Evolutionary conservation across 306 rosid genomes (phyloP).

Genomic region (Lupinus albus): DNA sequence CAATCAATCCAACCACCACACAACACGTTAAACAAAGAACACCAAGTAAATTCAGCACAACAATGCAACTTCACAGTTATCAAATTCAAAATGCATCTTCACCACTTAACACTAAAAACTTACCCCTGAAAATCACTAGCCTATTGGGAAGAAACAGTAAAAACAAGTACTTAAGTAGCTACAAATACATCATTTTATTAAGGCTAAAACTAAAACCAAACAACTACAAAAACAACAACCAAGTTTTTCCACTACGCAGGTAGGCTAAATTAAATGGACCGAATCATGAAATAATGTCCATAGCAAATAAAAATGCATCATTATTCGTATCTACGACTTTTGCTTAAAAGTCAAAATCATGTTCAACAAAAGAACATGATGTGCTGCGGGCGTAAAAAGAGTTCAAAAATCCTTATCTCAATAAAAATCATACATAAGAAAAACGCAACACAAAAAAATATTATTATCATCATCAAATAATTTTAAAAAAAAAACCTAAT

Average conservation of each 20-base stretch:
- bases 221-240: background rate
- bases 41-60: slow-evolving; percentile 36
- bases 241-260: no score
- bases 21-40: slow-evolving; percentile 22
- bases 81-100: slow-evolving; percentile 27
- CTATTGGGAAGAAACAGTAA: background rate
- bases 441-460: background rate
- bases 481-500: background rate
- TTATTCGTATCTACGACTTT: no score
- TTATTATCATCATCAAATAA: background rate
- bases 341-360: no score
- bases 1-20: slow-evolving; percentile 24
- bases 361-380: no score
- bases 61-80: slow-evolving; percentile 4
- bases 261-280: no score
- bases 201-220: background rate
- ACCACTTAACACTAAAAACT: slow-evolving; percentile 15
- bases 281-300: no score
- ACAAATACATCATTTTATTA: background rate
- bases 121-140: background rate
- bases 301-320: no score
- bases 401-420: no score
- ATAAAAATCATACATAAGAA: no score
- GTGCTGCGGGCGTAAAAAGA: no score
- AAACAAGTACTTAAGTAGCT: background rate